Evolutionary conservation across 148 eudicot species (phyloP).

Genomic region (Rhododendron vialii): DNA sequence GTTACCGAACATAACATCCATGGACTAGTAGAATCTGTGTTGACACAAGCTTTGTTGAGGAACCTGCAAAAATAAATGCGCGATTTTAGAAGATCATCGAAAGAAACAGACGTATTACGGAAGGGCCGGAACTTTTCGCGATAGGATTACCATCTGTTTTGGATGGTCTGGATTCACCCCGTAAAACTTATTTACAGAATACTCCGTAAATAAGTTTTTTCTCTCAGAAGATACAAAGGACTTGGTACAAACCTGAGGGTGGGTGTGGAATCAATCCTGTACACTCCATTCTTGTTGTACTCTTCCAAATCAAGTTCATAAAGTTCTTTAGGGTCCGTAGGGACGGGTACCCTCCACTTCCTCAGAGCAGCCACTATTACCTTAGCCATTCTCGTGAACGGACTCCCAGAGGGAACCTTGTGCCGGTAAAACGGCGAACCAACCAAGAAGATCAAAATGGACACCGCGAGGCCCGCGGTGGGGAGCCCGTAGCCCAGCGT

Average conservation of each 20-base stretch:
- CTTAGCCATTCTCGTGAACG: slow-evolving; percentile 66
- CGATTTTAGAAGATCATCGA: background rate
- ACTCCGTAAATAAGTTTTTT: no score
- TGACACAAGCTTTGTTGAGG: slow-evolving; percentile 68
- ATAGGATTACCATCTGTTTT: background rate
- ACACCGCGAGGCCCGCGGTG: slow-evolving; percentile 53
- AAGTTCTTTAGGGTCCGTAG: slow-evolving; percentile 59
- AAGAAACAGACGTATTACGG: background rate
- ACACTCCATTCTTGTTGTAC: slow-evolving; percentile 46
- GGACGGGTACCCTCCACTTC: slow-evolving; percentile 40
- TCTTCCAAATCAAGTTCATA: slow-evolving; percentile 57
- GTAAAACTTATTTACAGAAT: no score
- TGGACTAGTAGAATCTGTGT: slow-evolving; percentile 32
- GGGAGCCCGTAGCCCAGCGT: slow-evolving; percentile 76
- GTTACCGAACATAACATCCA: slow-evolving; percentile 68
- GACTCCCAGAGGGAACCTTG: slow-evolving; percentile 57
- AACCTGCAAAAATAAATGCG: slow-evolving; percentile 24
- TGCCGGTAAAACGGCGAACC: slow-evolving; percentile 71
- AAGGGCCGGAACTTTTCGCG: background rate
- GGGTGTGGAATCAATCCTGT: slow-evolving; percentile 56
- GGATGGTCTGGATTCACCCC: no score
- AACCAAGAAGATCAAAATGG: slow-evolving; percentile 52
- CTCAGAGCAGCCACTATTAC: slow-evolving; percentile 62
- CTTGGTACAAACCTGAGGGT: slow-evolving; percentile 40
- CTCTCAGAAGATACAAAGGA: background rate